Percentiles rank a stretch among this genome's conserved stretches.
These are phyloP conservation scores for Stygiomarasmius scandens DNA, from an alignment of 1,284 basidiomycete genomes.

Conservation along the genomic window DNA sequence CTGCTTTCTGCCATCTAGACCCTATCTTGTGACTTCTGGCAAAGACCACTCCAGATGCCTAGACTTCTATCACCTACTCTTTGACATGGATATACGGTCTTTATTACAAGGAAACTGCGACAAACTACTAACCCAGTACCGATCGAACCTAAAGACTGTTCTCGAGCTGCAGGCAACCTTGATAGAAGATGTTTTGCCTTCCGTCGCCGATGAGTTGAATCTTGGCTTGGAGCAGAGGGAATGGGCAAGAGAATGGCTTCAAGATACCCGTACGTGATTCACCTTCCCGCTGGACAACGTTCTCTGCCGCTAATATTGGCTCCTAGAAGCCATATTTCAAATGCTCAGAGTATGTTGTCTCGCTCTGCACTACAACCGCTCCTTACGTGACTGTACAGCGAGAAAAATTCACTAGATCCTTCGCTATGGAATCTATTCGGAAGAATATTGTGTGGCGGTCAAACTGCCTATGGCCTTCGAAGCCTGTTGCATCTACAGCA, in stretches of 20 bases:
- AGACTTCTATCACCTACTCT: neutral
- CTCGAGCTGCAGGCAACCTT: constrained; percentile 51
- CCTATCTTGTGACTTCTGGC: neutral
- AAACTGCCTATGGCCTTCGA: constrained; percentile 43
- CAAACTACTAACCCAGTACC: constrained; percentile 46
- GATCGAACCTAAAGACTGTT: constrained; percentile 47
- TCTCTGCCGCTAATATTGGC: constrained; percentile 20
- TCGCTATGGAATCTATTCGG: constrained; percentile 62
- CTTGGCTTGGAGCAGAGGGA: constrained; percentile 47
- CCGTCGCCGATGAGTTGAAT: constrained; percentile 57
- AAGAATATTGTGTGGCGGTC: constrained; percentile 63
- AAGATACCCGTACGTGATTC: constrained; percentile 55
- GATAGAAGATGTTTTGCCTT: constrained; percentile 58
- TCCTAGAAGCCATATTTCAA: constrained; percentile 64
- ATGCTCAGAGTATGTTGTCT: constrained; percentile 57
- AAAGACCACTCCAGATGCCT: neutral
- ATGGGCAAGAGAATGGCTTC: constrained; percentile 62
- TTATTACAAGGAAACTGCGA: constrained; percentile 43
- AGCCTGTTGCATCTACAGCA: constrained; percentile 32
- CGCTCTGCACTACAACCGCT: constrained; percentile 8
- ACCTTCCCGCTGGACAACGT: no score
- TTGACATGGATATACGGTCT: constrained; percentile 30
- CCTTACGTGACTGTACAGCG: constrained; percentile 42
- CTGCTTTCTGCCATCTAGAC: no score
- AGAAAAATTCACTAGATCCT: constrained; percentile 65